Evolutionary conservation across 805 yeast species (phyloP).

Genomic region (Suhomyces sp.): DNA sequence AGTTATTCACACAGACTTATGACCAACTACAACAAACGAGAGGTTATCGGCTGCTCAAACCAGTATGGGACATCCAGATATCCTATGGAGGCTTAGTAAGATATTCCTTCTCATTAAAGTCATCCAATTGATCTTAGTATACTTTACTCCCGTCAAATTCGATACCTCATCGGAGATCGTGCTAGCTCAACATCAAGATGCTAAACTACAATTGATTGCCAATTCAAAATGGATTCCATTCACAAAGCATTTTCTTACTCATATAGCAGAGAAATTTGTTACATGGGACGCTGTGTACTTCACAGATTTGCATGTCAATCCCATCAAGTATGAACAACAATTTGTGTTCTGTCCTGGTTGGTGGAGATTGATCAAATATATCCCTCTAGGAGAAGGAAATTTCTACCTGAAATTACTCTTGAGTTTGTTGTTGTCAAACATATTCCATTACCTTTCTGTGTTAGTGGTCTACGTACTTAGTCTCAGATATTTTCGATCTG

Average conservation of each 20-base stretch:
- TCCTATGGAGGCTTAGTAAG: slow-evolving; percentile 8
- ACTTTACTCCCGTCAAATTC: slow-evolving; percentile 44
- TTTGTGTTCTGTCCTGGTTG: slow-evolving; percentile 84
- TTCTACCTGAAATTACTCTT: slow-evolving; percentile 47
- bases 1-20: too few relatives aligned
- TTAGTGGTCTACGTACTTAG: slow-evolving; percentile 54
- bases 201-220: slow-evolving; percentile 8
- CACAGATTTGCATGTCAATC: slow-evolving; percentile 51
- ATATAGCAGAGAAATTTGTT: slow-evolving; percentile 52
- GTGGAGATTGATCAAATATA: slow-evolving; percentile 50
- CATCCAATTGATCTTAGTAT: slow-evolving; percentile 38
- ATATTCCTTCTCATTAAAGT: slow-evolving; percentile 33
- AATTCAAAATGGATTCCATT: slow-evolving; percentile 4
- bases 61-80: too few relatives aligned
- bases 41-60: too few relatives aligned
- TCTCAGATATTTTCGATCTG: slow-evolving; percentile 13
- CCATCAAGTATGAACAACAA: slow-evolving; percentile 75
- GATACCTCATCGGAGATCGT: slow-evolving; percentile 49
- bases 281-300: slow-evolving; percentile 90
- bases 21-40: too few relatives aligned
- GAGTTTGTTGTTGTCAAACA: slow-evolving; percentile 51
- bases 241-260: slow-evolving; percentile 1
- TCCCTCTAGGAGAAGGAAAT: slow-evolving; percentile 22
- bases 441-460: slow-evolving; percentile 50
- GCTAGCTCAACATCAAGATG: slow-evolving; percentile 18